Percentiles rank a stretch among this genome's conserved stretches.
Evolutionary conservation across 768 basidiomycete species (phyloP).

Genomic region (Leccinum uliginosum): DNA sequence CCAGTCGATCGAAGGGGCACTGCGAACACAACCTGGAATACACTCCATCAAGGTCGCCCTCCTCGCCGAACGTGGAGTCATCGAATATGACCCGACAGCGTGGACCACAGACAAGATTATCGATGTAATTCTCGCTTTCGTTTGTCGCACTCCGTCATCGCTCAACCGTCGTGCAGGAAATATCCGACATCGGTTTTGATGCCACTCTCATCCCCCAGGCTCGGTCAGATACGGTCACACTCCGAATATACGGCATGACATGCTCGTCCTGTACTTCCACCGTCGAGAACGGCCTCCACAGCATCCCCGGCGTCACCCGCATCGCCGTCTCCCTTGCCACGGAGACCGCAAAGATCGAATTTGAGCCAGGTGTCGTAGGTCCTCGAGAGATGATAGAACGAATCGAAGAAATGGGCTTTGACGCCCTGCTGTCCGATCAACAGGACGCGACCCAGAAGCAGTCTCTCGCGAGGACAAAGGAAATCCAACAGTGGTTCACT

Average conservation of each 20-base stretch:
- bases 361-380: constrained; percentile 68
- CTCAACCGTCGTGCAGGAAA: constrained; percentile 55
- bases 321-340: constrained; percentile 75
- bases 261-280: constrained; percentile 77
- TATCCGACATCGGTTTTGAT: constrained; percentile 90
- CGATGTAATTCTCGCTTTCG: constrained; percentile 38
- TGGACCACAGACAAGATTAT: constrained; percentile 84
- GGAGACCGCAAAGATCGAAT: constrained; percentile 69
- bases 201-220: constrained; percentile 68
- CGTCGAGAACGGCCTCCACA: constrained; percentile 65
- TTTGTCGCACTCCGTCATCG: neutral
- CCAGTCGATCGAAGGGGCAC: constrained; percentile 81
- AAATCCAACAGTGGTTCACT: constrained; percentile 83
- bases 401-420: constrained; percentile 86
- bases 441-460: constrained; percentile 79
- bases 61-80: constrained; percentile 87
- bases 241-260: constrained; percentile 90
- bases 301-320: constrained; percentile 67
- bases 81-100: constrained; percentile 81
- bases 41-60: constrained; percentile 89
- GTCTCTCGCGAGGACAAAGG: constrained; percentile 84
- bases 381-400: constrained; percentile 86
- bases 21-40: constrained; percentile 84
- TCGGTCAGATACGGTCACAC: constrained; percentile 61
- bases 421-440: constrained; percentile 80